Conservation (phyloP, 768 basidiomycete species). For the Plicaturopsis crispa region DNA sequence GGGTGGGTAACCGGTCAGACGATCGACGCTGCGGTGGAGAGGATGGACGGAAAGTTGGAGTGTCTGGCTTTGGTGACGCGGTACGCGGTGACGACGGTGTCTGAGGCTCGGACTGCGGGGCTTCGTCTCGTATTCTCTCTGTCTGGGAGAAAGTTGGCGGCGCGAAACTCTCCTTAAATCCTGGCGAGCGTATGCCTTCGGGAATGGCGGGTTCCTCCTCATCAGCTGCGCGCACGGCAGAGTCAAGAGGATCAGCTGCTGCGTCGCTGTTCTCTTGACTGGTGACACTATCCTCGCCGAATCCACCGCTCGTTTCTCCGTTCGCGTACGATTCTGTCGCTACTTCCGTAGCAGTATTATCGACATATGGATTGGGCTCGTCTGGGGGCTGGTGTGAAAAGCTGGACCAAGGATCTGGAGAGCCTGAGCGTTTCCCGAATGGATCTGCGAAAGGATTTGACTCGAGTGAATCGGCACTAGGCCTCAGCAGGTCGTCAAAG, state of each 20-base stretch:
- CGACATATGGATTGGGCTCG: slow-evolving; percentile 4
- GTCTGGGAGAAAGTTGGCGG: slow-evolving; percentile 30
- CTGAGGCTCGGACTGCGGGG: no score
- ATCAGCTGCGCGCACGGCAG: slow-evolving; percentile 24
- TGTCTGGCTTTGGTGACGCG: slow-evolving; percentile 10
- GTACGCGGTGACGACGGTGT: slow-evolving; percentile 27
- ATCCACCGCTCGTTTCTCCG: slow-evolving; percentile 15
- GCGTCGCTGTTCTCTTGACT: slow-evolving; percentile 14
- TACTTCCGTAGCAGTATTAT: slow-evolving; percentile 14
- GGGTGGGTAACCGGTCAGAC: slow-evolving; percentile 11
- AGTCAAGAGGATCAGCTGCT: slow-evolving; percentile 34
- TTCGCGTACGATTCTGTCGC: slow-evolving; percentile 28
- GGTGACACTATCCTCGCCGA: slow-evolving; percentile 25
- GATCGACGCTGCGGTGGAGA: slow-evolving; percentile 5
- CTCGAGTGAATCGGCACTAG: slow-evolving; percentile 55
- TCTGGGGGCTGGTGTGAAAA: slow-evolving; percentile 30
- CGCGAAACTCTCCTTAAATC: slow-evolving; percentile 9
- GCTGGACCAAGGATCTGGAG: slow-evolving; percentile 73
- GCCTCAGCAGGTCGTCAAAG: slow-evolving; percentile 69
- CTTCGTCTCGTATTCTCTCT: slow-evolving; percentile 34
- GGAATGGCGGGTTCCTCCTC: slow-evolving; percentile 10
- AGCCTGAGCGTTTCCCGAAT: slow-evolving; percentile 57
- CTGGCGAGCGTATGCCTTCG: slow-evolving; percentile 4
- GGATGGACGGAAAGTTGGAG: slow-evolving; percentile 10
- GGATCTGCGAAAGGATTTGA: slow-evolving; percentile 73